These are phyloP conservation scores for Suillus americanus DNA, from an alignment of 768 basidiomycete species.

Conservation along the genomic window DNA sequence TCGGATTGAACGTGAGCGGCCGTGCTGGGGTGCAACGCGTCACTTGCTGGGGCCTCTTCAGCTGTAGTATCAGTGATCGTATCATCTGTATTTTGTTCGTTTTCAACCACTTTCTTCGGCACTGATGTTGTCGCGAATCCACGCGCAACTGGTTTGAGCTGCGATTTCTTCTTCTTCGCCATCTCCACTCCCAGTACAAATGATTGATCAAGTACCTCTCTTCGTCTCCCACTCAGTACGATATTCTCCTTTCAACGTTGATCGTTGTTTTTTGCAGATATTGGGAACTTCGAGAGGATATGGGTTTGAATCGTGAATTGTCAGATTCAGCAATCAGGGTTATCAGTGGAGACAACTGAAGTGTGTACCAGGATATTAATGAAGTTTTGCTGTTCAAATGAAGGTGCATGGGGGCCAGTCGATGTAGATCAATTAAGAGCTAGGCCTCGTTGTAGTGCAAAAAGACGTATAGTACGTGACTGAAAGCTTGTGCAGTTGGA, in stretches of 20 bases:
- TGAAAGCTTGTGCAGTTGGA: not conserved
- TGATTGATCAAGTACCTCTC: not conserved
- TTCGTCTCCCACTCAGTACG: not conserved
- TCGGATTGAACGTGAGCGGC: constrained; percentile 9
- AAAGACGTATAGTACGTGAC: not conserved
- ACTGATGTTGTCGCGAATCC: constrained; percentile 84
- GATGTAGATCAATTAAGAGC: constrained; percentile 3
- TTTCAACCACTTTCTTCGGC: constrained; percentile 63
- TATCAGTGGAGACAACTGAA: not conserved
- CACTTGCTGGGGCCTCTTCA: constrained; percentile 4
- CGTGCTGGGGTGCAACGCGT: not conserved
- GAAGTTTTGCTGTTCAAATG: constrained; percentile 2
- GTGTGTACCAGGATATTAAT: not conserved
- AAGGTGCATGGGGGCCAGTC: constrained; percentile 4
- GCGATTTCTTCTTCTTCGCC: constrained; percentile 86
- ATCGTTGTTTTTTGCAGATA: not conserved
- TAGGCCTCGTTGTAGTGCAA: constrained; percentile 2
- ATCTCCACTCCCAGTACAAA: constrained; percentile 33
- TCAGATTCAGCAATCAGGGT: not conserved
- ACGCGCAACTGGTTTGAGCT: constrained; percentile 70
- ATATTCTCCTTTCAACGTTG: not conserved
- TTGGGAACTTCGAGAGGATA: not conserved
- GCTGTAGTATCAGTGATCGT: constrained; percentile 6
- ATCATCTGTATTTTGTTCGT: constrained; percentile 15
- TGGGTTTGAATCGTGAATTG: not conserved